Evolutionary conservation across 768 basidiomycete species (phyloP).

Genomic region (Lentinula edodes): DNA sequence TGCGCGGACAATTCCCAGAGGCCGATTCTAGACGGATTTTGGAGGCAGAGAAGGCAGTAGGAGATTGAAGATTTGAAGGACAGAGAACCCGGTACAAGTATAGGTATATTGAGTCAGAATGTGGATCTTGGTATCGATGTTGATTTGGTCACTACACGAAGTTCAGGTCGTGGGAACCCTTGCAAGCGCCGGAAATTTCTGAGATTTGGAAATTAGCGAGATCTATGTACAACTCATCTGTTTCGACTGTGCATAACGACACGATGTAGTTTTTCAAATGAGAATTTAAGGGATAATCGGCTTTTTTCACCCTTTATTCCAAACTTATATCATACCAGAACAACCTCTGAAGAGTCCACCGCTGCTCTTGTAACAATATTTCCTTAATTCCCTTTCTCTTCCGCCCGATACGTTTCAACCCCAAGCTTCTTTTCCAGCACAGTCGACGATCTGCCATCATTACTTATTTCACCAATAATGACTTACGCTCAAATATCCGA

Average conservation of each 20-base stretch:
- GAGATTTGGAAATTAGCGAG: neutral
- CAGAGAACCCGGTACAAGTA: neutral
- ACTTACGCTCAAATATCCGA: constrained; percentile 2
- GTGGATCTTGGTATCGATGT: neutral
- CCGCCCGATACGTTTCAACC: neutral
- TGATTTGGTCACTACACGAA: neutral
- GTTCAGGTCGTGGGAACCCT: neutral
- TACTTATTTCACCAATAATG: neutral
- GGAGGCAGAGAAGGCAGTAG: neutral
- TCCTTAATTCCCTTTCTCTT: neutral
- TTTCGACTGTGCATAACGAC: neutral
- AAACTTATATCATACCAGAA: neutral
- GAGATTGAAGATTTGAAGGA: neutral
- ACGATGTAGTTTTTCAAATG: neutral
- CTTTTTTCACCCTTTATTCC: neutral
- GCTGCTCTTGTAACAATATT: neutral
- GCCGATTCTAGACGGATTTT: neutral
- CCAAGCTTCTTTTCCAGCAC: neutral
- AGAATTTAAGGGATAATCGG: neutral
- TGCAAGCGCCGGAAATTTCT: neutral
- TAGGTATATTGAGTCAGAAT: neutral
- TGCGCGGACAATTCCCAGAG: neutral
- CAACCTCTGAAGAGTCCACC: neutral
- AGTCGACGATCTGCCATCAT: constrained; percentile 4
- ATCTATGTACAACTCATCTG: neutral